Evolutionary conservation across 176 grass and related monocot species (phyloP).

Genomic region (Musa troglodytarum): DNA sequence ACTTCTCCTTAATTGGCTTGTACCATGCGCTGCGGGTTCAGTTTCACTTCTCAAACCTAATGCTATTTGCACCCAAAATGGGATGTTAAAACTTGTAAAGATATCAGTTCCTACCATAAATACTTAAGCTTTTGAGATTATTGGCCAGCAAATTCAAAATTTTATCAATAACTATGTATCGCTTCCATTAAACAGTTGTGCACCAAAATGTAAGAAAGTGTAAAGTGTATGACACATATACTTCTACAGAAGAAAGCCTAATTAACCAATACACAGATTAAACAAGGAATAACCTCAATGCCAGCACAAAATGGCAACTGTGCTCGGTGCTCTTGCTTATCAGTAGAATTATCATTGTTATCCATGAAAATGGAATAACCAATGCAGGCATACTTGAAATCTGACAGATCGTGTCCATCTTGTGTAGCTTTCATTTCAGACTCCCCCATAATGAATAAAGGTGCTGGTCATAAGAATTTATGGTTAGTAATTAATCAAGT

Average conservation of each 20-base stretch:
- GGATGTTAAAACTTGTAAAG: no score
- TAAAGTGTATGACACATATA: neutral
- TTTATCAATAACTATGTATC: neutral
- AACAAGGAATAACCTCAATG: conserved; percentile 56
- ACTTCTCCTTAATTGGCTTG: no score
- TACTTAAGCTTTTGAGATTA: no score
- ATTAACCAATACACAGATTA: neutral
- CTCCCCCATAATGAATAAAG: conserved; percentile 50
- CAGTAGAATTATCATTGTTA: conserved; percentile 31
- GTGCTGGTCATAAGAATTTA: conserved; percentile 30
- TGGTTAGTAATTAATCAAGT: neutral
- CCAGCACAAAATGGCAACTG: conserved; percentile 81
- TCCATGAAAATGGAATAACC: conserved; percentile 83
- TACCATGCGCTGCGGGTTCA: no score
- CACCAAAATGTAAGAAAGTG: neutral
- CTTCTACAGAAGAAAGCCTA: neutral
- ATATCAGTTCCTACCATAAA: no score
- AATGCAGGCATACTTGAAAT: conserved; percentile 76
- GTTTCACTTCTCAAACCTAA: no score
- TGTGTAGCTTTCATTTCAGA: conserved; percentile 40
- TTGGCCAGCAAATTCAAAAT: no score
- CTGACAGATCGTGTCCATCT: conserved; percentile 42
- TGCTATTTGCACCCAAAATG: no score
- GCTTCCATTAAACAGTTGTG: neutral
- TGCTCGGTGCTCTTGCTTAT: conserved; percentile 36